Base-by-base conservation (phyloP, 768 basidiomycete genomes). In the Rhizopogon vulgaris region DNA sequence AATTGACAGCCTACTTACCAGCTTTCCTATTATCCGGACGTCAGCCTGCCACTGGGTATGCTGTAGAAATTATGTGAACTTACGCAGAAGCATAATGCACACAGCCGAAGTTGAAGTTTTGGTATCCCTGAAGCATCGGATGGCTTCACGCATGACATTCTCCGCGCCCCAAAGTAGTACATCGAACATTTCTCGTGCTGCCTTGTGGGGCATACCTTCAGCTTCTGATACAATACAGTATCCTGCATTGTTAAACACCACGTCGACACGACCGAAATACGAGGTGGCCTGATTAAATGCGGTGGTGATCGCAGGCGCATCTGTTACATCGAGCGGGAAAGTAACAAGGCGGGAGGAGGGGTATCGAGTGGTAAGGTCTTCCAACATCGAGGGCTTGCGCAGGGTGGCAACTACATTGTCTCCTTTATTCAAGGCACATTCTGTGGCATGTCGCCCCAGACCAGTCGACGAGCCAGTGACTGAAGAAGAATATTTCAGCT, bases 121-220 rank as follows among this genome's bases (percentile, higher is more conserved):
- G n/a, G n/a, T n/a, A 17, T 74, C 72, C 17, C 72, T 64, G 58
- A 74, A 71, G 50, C 64, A 63, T 32, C 45, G 50, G 30, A 73
- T 52, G 6, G 73, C 71, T 51, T 66, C 67, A 30, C 41, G 60
- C 48, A 64, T 67, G 8, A 71, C 66, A 32, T 57, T 60, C n/a
- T 52, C 54, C 5, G 66, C 64, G 28, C 68, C 66, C 69, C 68
- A 70, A 48, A 64, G 63, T 47, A 67, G 56, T 52, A 64, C 62
- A 38, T 75, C 75, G 52, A 78, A 75, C 60, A 69, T 51, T 27
- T 56, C 58, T 90, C 93, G n/a, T 77, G 90, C 39, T 70, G 90
- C 51, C 78, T 90, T 49, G 86, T 94, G 52, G 89, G 93, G 2
- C 84, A 93, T 62, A 84, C 86, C 14, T 72, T 95, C 30, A 86